Percentiles rank a stretch among this genome's conserved stretches.
Evolutionary conservation across 805 yeast species (phyloP).

Genomic region (Lipomyces sp.): DNA sequence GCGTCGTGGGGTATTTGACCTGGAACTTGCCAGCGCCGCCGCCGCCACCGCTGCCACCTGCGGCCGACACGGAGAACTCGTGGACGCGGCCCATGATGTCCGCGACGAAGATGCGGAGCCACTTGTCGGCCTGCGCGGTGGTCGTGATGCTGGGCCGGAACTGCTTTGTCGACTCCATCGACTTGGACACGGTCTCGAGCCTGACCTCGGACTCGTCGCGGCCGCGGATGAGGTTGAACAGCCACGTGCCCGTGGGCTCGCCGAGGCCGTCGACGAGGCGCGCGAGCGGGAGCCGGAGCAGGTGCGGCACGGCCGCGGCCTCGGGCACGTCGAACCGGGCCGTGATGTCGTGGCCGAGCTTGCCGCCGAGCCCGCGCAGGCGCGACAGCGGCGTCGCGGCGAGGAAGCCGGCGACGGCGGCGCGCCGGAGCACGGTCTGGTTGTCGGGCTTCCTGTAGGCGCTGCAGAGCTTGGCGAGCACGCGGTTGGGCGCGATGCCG

Average conservation of each 20-base stretch:
- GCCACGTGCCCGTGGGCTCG: constrained; percentile 49
- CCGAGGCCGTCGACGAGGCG: constrained; percentile 37
- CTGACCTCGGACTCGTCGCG: constrained; percentile 51
- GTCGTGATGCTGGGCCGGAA: constrained; percentile 55
- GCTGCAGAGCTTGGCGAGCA: constrained; percentile 81
- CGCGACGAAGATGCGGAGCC: constrained; percentile 82
- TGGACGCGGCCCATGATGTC: constrained; percentile 68
- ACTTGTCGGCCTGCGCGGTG: constrained; percentile 57
- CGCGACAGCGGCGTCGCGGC: constrained; percentile 62
- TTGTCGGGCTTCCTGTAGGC: constrained; percentile 80
- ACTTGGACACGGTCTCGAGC: constrained; percentile 56
- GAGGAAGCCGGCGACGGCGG: constrained; percentile 49
- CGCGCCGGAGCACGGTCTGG: constrained; percentile 36
- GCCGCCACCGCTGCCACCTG: constrained; percentile 52
- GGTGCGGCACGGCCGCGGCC: constrained; percentile 13
- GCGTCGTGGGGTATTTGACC: constrained; percentile 53
- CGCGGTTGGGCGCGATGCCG: constrained; percentile 74
- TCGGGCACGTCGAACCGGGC: constrained; percentile 52
- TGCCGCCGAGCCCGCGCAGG: constrained; percentile 91
- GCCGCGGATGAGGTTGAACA: constrained; percentile 68
- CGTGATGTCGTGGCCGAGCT: constrained; percentile 61
- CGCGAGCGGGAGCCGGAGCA: too few relatives aligned
- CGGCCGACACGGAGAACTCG: constrained; percentile 45
- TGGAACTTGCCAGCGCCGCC: constrained; percentile 26
- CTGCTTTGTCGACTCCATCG: constrained; percentile 88